phyloP scores from a whole-genome alignment of 768 basidiomycete species.

The Lactarius quietus region DNA sequence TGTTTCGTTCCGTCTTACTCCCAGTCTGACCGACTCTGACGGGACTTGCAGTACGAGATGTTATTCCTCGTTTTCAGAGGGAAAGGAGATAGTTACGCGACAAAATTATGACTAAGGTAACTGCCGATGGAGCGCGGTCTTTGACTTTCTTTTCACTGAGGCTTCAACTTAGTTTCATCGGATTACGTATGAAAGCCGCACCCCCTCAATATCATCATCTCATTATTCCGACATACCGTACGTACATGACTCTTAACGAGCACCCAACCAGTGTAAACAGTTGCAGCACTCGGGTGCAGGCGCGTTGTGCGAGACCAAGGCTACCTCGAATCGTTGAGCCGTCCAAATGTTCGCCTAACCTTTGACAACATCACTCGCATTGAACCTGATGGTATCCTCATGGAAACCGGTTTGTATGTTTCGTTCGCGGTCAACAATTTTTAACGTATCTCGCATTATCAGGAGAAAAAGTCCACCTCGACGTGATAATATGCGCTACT shows the following conservation, averaged over 20 bases:
- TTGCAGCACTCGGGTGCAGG: conserved; percentile 54
- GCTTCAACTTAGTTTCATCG: conserved; percentile 31
- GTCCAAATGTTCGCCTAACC: conserved; percentile 48
- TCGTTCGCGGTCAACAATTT: not conserved
- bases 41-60: not conserved
- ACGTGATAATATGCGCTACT: conserved; percentile 54
- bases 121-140: not conserved
- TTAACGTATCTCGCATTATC: not conserved
- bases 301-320: conserved; percentile 57
- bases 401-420: conserved; percentile 34
- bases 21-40: not conserved
- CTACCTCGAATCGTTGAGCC: conserved; percentile 49
- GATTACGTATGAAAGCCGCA: conserved; percentile 43
- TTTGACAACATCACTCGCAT: conserved; percentile 48
- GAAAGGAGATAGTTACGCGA: conserved; percentile 11
- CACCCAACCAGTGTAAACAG: not conserved
- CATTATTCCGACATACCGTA: conserved; percentile 54
- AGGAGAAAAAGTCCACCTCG: conserved; percentile 46
- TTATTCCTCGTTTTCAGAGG: not conserved
- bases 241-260: conserved; percentile 22
- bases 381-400: conserved; percentile 46
- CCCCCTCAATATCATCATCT: conserved; percentile 31
- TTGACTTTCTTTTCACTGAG: not conserved
- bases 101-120: not conserved
- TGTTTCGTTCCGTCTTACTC: not conserved